A percentile compares a stretch with the other conserved stretches of the same genome.
Conservation (phyloP, 1,139 yeast genomes). For the Taphrina deformans region DNA sequence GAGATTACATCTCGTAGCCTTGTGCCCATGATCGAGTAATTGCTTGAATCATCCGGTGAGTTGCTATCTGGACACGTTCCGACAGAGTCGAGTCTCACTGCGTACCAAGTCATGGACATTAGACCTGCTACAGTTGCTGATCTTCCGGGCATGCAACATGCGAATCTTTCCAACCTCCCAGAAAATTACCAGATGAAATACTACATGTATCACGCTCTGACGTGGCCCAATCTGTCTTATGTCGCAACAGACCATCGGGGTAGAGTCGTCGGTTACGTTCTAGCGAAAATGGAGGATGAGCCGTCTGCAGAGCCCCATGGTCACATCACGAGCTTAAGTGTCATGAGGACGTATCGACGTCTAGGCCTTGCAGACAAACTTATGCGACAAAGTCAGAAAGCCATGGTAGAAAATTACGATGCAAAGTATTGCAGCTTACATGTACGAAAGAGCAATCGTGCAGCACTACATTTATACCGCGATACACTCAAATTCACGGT, state of each 20-base stretch:
- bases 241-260: slow-evolving; percentile 66
- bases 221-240: slow-evolving; percentile 98
- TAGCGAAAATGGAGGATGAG: slow-evolving; percentile 96
- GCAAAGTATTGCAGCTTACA: slow-evolving; percentile 87
- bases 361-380: slow-evolving; percentile 93
- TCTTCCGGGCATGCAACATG: slow-evolving; percentile 82
- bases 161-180: slow-evolving; percentile 87
- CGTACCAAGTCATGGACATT: slow-evolving; percentile 67
- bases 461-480: slow-evolving; percentile 87
- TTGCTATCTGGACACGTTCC: no score
- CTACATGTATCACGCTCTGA: slow-evolving; percentile 80
- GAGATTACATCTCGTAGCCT: no score
- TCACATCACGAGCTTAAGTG: slow-evolving; percentile 89
- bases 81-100: no score
- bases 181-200: slow-evolving; percentile 92
- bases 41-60: no score
- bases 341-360: slow-evolving; percentile 91
- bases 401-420: slow-evolving; percentile 76
- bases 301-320: slow-evolving; percentile 82
- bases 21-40: no score
- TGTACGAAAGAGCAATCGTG: slow-evolving; percentile 89
- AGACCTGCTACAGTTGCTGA: slow-evolving; percentile 86
- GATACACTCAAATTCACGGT: slow-evolving; percentile 84
- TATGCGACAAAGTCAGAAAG: slow-evolving; percentile 82
- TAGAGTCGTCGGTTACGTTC: slow-evolving; percentile 87